Base-by-base conservation (phyloP, 805 yeast genomes). In the Kuraishia molischiana region DNA sequence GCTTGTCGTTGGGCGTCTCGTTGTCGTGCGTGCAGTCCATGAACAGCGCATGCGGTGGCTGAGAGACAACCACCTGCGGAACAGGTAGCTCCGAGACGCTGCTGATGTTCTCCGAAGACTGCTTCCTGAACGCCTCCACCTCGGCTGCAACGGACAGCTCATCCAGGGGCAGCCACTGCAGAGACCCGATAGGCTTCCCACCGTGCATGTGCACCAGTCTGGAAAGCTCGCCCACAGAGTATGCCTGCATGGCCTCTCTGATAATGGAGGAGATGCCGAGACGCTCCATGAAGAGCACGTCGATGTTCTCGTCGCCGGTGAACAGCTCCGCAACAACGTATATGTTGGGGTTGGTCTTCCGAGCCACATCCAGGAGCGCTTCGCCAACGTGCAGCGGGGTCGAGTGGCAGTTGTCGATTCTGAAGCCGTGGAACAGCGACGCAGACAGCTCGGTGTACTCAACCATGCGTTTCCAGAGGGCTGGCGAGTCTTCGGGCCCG, bases 11-110 rank as follows among this genome's bases (percentile, higher is more conserved):
- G 2, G 97, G 95, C 17, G 78, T 80, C 59, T 87, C 92, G 53
- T 90, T 90, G 57, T 90, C 98, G 56, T 90, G 98, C 2, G 97
- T 89, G 52, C 97, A 90, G 53, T 92, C 97, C 97, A 92, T 90
- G 49, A 90, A 82, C 48, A 92, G 65, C 0, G 97, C 96, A 60
- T 87, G 97, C 3, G 95, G 94, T n/a, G 79, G 76, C 32, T 79
- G 73, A 3, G 80, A 67, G 2, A 77, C 66, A 34, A 90, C 66
- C 8, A 74, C 65, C 45, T 69, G 69, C 2, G 94, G 90, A 35
- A 84, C 69, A 42, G 76, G 77, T 43, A 82, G 61, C 53, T 82
- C 87, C 4, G 87, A 74, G 19, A 62, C 66, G 24, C 67, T 56
- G 31, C 51, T 59, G 8, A 53, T 49, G 40, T 50, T 53, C 38